These are phyloP conservation scores for Musa balbisiana DNA, from an alignment of 202 grass and related monocot species.

Conservation along the genomic window DNA sequence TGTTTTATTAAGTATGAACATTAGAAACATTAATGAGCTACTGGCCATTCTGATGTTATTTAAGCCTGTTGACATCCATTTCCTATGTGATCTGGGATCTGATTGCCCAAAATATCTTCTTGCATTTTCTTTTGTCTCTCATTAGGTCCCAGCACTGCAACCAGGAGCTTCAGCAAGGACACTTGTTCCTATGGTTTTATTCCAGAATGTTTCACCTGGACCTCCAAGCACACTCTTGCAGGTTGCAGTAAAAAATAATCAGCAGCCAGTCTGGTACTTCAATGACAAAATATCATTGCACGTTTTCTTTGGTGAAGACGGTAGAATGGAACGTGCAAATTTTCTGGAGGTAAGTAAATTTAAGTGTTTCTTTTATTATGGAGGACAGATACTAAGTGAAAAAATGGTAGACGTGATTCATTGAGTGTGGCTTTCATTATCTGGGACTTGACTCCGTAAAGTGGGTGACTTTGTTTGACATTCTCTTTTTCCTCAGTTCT, in stretches of 20 bases:
- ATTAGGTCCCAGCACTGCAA: constrained; percentile 70
- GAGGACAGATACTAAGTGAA: background rate
- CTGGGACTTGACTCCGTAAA: background rate
- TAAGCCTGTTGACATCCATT: background rate
- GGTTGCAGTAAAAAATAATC: constrained; percentile 94
- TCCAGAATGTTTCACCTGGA: constrained; percentile 74
- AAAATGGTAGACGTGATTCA: background rate
- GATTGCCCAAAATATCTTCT: background rate
- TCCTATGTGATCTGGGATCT: background rate
- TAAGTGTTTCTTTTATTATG: constrained; percentile 13
- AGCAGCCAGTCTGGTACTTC: constrained; percentile 98
- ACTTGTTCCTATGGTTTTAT: constrained; percentile 74
- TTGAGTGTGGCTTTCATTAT: background rate
- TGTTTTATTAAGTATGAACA: background rate
- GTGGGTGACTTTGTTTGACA: background rate
- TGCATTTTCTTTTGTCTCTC: constrained; percentile 4
- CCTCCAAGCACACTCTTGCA: constrained; percentile 66
- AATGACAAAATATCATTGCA: constrained; percentile 47
- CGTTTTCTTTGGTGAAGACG: constrained; percentile 74
- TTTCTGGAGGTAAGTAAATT: constrained; percentile 64
- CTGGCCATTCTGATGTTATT: background rate
- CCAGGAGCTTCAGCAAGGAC: constrained; percentile 69
- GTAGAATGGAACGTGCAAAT: constrained; percentile 60
- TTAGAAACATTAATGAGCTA: background rate
- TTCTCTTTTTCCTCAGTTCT: background rate